Base-by-base conservation (phyloP, 495 filamentous ascomycete species). In the Penicillium psychrofluorescens region DNA sequence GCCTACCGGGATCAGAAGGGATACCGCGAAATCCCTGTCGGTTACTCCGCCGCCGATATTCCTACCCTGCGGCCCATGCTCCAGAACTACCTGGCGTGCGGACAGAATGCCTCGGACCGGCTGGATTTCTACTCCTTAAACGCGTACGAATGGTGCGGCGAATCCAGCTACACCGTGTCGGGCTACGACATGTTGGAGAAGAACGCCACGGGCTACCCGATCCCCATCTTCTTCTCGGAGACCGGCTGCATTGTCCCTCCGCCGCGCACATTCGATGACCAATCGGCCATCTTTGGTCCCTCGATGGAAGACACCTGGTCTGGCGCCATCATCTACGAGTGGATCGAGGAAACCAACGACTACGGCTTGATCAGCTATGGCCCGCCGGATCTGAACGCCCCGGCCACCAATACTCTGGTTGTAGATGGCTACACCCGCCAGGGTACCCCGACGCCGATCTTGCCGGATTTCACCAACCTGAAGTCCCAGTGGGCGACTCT, bases 1-100 rank as follows among this genome's bases (percentile, higher is more conserved):
- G 78, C 81, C 1, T 87, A 94, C 63, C 76, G 87, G 38, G 74
- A 88, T 53, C 62, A 68, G 41, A 86, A 91, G 66, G 72, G 74
- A n/a, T 90, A 92, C 64, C 85, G 89, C 43, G 66, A 83, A 28
- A 85, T 95, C 41, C 88, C 89, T 7, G 70, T 95, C 40, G 89
- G 89, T 35, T 95, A 95, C 66, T 88, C 87, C 7, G 88, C 87
- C n/a, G 86, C 88, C 29, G 89, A 95, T 60, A 90, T 94, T 49
- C 69, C 85, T 3, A 71, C 78, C 35, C 77, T 92, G 35, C 81
- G 89, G 13, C 88, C 89, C 30, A 88, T 84, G 80, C 71, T 95
- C 2, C 89, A 95, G 63, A 82, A 95, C 57, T 95, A 95, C 62
- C 68, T 95, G 29, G 84, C 85, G 9, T 95, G 89, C 62, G 80